These are phyloP conservation scores for Malassezia nana DNA, from an alignment of 1,284 basidiomycete genomes.

Conservation along the genomic window DNA sequence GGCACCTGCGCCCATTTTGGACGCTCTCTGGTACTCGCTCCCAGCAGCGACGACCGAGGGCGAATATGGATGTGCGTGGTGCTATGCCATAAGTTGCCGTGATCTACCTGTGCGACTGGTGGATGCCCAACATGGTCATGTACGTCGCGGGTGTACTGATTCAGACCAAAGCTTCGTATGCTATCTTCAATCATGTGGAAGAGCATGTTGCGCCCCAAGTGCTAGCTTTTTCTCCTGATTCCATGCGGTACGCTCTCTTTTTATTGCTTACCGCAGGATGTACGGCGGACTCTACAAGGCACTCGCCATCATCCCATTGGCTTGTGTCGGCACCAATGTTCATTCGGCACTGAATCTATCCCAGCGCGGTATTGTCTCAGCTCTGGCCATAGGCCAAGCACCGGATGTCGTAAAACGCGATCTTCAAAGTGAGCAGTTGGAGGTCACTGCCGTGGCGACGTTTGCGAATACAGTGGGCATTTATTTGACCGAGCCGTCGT, in stretches of 20 bases:
- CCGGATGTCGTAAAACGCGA: background rate
- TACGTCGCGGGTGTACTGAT: background rate
- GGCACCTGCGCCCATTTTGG: slow-evolving; percentile 11
- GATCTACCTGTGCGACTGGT: slow-evolving; percentile 14
- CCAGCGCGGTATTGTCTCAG: slow-evolving; percentile 11
- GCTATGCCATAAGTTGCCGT: slow-evolving; percentile 15
- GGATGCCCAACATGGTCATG: background rate
- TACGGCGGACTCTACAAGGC: slow-evolving; percentile 9
- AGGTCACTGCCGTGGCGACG: slow-evolving; percentile 15
- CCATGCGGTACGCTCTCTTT: background rate
- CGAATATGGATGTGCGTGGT: background rate
- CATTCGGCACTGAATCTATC: slow-evolving; percentile 6
- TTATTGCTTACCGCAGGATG: slow-evolving; percentile 1
- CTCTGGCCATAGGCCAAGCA: slow-evolving; percentile 8
- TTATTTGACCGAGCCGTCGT: slow-evolving; percentile 12
- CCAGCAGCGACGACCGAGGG: background rate
- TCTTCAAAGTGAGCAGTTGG: background rate
- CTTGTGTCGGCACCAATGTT: slow-evolving; percentile 3
- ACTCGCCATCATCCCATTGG: background rate
- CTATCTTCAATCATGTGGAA: slow-evolving; percentile 13
- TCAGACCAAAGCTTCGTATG: slow-evolving; percentile 7
- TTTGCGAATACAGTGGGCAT: slow-evolving; percentile 2
- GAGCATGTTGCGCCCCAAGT: background rate
- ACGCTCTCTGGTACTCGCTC: slow-evolving; percentile 8
- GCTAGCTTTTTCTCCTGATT: slow-evolving; percentile 6